Evolutionary conservation across 164 flowering plant genomes (phyloP).

Genomic region (Berberis vulgaris): DNA sequence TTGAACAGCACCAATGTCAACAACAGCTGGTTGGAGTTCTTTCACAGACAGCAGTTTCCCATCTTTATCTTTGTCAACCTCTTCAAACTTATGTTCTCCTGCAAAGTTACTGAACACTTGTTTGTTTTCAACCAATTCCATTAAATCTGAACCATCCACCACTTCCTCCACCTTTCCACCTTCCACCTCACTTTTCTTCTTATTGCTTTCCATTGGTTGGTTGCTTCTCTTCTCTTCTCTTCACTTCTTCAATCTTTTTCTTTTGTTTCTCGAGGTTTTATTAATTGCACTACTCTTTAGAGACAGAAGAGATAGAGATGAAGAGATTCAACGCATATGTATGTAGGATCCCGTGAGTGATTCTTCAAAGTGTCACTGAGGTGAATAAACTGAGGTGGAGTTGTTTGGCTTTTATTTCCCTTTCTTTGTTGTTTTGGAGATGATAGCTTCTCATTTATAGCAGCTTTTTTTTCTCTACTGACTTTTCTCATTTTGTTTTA

Average conservation of each 20-base stretch:
- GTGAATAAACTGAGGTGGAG: not conserved
- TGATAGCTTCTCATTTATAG: too few relatives aligned
- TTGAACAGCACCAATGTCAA: slow-evolving; percentile 76
- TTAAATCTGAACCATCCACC: slow-evolving; percentile 82
- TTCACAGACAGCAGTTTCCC: slow-evolving; percentile 58
- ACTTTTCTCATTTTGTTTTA: too few relatives aligned
- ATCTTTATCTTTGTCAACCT: slow-evolving; percentile 60
- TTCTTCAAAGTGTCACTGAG: not conserved
- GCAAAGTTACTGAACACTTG: slow-evolving; percentile 60
- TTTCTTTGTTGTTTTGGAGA: not conserved
- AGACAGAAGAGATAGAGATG: not conserved
- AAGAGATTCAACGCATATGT: too few relatives aligned
- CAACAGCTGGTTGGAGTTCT: slow-evolving; percentile 79
- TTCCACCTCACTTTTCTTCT: slow-evolving; percentile 7
- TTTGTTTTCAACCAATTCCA: slow-evolving; percentile 78
- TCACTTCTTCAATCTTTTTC: not conserved
- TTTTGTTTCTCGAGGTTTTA: not conserved
- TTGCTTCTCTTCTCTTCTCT: not conserved
- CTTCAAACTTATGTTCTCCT: slow-evolving; percentile 56
- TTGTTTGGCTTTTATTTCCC: not conserved
- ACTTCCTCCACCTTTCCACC: slow-evolving; percentile 42
- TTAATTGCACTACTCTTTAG: not conserved
- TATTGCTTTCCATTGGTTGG: slow-evolving; percentile 13
- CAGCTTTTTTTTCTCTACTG: too few relatives aligned
- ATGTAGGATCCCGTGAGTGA: not conserved